A percentile compares a stretch with the other conserved stretches of the same genome.
Evolutionary conservation across 2,329 filamentous ascomycete species (phyloP).

Genomic region (Xylariaceae sp.): DNA sequence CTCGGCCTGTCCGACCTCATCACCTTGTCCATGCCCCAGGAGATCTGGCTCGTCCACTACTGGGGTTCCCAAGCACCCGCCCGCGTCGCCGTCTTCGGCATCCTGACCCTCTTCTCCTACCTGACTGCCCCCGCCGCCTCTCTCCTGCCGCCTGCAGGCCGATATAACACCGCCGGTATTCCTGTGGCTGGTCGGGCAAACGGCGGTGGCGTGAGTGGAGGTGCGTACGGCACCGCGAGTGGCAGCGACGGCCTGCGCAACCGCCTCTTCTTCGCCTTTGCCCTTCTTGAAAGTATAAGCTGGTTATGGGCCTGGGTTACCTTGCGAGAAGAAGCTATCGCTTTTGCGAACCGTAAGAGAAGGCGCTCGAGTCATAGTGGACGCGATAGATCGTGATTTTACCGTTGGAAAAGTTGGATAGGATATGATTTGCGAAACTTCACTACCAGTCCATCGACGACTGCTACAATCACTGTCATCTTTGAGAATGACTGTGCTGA

Average conservation of each 20-base stretch:
- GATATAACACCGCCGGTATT: too few relatives aligned
- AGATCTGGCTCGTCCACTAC: constrained; percentile 58
- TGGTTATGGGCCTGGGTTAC: constrained; percentile 86
- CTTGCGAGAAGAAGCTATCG: constrained; percentile 59
- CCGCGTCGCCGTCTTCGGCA: constrained; percentile 51
- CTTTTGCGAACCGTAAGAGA: constrained; percentile 38
- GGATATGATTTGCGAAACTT: too few relatives aligned
- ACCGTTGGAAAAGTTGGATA: too few relatives aligned
- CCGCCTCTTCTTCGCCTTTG: constrained; percentile 77
- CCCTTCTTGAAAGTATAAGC: constrained; percentile 74
- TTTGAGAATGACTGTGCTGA: too few relatives aligned
- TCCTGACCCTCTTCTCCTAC: constrained; percentile 50
- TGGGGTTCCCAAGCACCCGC: constrained; percentile 63
- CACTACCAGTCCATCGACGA: too few relatives aligned
- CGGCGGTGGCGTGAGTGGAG: too few relatives aligned
- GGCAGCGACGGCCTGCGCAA: constrained; percentile 73
- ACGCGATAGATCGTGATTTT: constrained; percentile 2
- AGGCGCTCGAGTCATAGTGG: constrained; percentile 6
- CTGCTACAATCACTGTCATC: too few relatives aligned
- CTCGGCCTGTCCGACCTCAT: constrained; percentile 61
- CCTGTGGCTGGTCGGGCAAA: constrained; percentile 29
- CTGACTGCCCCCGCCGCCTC: constrained; percentile 34
- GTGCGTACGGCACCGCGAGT: constrained; percentile 35
- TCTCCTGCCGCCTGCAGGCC: too few relatives aligned
- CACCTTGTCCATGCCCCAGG: constrained; percentile 64